A percentile compares a stretch with the other conserved stretches of the same genome.
Evolutionary conservation across 2,329 filamentous ascomycete genomes (phyloP).

Genomic region (Colletotrichum sp.): DNA sequence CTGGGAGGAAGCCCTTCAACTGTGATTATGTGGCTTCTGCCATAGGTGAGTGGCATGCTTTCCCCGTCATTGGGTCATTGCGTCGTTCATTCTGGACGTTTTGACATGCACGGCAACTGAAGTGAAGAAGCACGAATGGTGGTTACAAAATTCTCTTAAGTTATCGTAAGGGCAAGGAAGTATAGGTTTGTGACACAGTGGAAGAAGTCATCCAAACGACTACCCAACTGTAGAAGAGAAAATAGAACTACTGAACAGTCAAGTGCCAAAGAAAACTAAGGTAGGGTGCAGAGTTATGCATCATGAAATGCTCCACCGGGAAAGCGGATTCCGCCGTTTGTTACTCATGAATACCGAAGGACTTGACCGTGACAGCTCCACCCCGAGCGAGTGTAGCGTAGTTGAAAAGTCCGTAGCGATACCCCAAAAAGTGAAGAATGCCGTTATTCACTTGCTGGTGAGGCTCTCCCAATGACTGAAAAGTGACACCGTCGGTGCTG

Average conservation of each 20-base stretch:
- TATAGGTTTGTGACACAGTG: accelerated
- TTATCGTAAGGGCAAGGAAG: neutral
- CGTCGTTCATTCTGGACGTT: accelerated
- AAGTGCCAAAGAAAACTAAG: accelerated
- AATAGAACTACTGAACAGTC: accelerated
- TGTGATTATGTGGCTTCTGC: neutral
- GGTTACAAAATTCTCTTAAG: neutral
- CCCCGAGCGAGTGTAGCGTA: neutral
- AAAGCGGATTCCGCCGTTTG: neutral
- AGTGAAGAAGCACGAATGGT: neutral
- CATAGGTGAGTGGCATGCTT: neutral
- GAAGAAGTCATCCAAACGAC: accelerated
- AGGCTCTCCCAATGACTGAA: neutral
- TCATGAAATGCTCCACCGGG: neutral
- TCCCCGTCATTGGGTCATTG: neutral
- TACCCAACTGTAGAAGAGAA: neutral
- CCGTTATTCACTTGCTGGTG: neutral
- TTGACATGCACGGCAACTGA: neutral
- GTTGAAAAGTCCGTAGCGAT: neutral
- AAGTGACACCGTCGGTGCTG: neutral
- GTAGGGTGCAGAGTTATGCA: accelerated
- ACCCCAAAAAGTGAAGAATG: neutral
- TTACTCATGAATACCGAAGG: neutral
- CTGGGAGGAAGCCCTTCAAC: too few relatives aligned
- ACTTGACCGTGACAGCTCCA: neutral